phyloP scores from a whole-genome alignment of 495 filamentous ascomycete genomes.

The Penicillium salamii region DNA sequence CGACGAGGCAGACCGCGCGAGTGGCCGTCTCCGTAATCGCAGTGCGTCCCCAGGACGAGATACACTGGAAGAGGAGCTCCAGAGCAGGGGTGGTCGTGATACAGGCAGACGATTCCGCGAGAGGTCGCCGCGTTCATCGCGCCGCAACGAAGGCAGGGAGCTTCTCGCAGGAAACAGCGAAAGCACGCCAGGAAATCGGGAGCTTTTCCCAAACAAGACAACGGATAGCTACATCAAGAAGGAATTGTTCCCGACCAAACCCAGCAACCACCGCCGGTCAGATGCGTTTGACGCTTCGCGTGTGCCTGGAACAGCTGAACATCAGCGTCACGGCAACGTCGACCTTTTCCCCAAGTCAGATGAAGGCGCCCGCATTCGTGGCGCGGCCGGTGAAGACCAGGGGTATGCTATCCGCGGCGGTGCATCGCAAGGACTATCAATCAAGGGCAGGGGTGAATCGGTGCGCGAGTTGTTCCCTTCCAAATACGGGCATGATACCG shows the following conservation, averaged over 20 bases:
- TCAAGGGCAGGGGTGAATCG: constrained; percentile 48
- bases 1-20: constrained; percentile 24
- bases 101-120: constrained; percentile 42
- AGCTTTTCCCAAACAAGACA: constrained; percentile 50
- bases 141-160: constrained; percentile 42
- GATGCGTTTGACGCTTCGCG: constrained; percentile 58
- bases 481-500: constrained; percentile 39
- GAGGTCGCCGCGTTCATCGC: constrained; percentile 33
- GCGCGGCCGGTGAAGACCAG: constrained; percentile 44
- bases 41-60: constrained; percentile 72
- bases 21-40: constrained; percentile 54
- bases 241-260: constrained; percentile 68
- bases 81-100: constrained; percentile 32
- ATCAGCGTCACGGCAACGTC: constrained; percentile 31
- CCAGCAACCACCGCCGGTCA: constrained; percentile 61
- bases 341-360: constrained; percentile 39
- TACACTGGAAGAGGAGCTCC: constrained; percentile 52
- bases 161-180: constrained; percentile 35
- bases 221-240: constrained; percentile 50
- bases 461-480: constrained; percentile 71
- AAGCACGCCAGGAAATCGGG: constrained; percentile 29
- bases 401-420: constrained; percentile 72
- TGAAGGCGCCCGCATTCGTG: constrained; percentile 60
- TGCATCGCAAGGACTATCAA: constrained; percentile 42
- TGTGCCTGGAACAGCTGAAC: not conserved